phyloP scores from a whole-genome alignment of 495 filamentous ascomycete genomes.

The Viridothelium virens region DNA sequence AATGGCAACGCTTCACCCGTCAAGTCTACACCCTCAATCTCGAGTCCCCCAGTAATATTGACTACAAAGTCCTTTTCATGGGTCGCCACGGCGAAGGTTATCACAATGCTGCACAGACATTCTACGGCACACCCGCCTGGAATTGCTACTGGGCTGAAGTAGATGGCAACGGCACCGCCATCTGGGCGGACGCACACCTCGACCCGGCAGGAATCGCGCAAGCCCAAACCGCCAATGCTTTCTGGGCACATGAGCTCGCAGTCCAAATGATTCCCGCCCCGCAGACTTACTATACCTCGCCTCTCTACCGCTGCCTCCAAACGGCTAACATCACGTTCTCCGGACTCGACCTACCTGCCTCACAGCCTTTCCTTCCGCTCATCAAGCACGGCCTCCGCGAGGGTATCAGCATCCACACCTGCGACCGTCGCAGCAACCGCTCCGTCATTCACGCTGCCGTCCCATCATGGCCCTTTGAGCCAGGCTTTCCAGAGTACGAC shows the following conservation, averaged over 20 bases:
- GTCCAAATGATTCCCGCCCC: conserved; percentile 54
- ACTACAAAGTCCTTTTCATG: conserved; percentile 63
- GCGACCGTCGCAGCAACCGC: conserved; percentile 58
- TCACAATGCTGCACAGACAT: conserved; percentile 58
- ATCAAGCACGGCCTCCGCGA: conserved; percentile 68
- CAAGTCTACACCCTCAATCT: conserved; percentile 50
- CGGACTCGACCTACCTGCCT: conserved; percentile 44
- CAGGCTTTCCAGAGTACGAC: conserved; percentile 45
- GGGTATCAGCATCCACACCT: conserved; percentile 66
- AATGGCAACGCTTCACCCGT: conserved; percentile 60
- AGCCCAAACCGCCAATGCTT: conserved; percentile 52
- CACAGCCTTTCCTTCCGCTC: conserved; percentile 48
- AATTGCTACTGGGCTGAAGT: conserved; percentile 68
- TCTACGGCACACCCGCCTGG: conserved; percentile 62
- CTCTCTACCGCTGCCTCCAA: conserved; percentile 57
- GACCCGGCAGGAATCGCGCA: conserved; percentile 53
- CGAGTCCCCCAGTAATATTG: conserved; percentile 39
- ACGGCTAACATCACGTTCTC: conserved; percentile 58
- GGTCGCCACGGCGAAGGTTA: conserved; percentile 65
- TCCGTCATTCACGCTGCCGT: conserved; percentile 50
- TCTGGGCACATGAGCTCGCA: conserved; percentile 52
- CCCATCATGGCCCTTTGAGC: conserved; percentile 55
- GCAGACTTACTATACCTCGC: conserved; percentile 59
- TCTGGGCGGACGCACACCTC: conserved; percentile 65
- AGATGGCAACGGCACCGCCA: conserved; percentile 56